These are phyloP conservation scores for Micromonas pusilla DNA, from an alignment of 139 green algal genomes.

Conservation along the genomic window DNA sequence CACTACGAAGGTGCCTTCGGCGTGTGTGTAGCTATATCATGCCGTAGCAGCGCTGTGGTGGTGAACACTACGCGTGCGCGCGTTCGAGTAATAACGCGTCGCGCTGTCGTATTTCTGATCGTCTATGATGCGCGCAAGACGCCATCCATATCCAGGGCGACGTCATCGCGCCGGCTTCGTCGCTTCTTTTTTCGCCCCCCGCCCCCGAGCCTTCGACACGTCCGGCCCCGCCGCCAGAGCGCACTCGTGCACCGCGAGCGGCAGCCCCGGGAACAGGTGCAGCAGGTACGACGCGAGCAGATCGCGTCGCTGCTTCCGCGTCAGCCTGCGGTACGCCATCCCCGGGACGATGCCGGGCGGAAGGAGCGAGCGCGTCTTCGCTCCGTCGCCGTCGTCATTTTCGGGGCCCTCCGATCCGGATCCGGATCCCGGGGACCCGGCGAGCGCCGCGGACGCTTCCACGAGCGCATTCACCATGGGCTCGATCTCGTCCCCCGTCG, in stretches of 20 bases:
- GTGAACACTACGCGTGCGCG: too few relatives aligned
- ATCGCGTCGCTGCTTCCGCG: neutral
- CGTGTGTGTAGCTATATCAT: too few relatives aligned
- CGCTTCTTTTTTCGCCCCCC: neutral
- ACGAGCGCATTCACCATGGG: neutral
- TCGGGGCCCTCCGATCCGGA: neutral
- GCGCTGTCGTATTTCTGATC: too few relatives aligned
- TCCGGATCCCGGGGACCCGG: neutral
- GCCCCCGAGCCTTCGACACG: neutral
- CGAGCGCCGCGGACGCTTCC: neutral
- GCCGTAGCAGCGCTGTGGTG: too few relatives aligned
- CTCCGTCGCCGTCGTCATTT: neutral
- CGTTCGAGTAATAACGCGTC: too few relatives aligned
- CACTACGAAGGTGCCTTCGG: too few relatives aligned
- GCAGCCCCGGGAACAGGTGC: slow-evolving; percentile 6
- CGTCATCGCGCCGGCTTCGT: neutral
- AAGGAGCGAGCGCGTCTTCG: neutral
- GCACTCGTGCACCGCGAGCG: slow-evolving; percentile 16
- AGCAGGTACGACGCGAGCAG: slow-evolving; percentile 2
- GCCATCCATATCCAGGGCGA: too few relatives aligned
- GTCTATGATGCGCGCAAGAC: too few relatives aligned
- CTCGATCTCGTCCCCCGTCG: slow-evolving; percentile 1
- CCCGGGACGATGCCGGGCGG: neutral
- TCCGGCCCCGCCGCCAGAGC: neutral
- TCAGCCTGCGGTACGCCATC: neutral